phyloP scores from a whole-genome alignment of 139 green algal species.

The Limnomonas spitsbergensis region DNA sequence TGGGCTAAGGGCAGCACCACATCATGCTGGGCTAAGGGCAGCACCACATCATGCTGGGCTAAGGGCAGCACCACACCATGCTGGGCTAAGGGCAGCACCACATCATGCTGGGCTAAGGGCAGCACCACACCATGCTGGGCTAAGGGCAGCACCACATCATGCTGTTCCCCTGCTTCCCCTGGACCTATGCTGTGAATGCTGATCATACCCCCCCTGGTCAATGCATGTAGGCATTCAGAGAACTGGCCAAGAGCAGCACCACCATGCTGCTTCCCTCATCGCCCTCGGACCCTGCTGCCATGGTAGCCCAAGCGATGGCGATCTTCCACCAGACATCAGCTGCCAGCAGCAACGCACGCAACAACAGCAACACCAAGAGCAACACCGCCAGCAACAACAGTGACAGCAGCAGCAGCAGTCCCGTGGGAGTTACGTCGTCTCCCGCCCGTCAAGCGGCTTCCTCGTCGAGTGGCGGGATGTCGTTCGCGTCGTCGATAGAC shows the following conservation, averaged over 20 bases:
- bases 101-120: no score
- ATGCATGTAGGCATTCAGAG: slow-evolving; percentile 78
- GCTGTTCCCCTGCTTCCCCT: no score
- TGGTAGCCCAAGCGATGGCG: slow-evolving; percentile 54
- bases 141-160: no score
- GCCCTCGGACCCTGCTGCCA: slow-evolving; percentile 67
- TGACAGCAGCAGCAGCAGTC: not conserved
- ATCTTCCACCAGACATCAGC: not conserved
- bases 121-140: no score
- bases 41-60: no score
- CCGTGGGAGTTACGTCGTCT: not conserved
- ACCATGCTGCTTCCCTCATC: slow-evolving; percentile 85
- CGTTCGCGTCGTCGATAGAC: not conserved
- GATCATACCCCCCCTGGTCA: no score
- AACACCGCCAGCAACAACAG: not conserved
- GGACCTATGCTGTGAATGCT: no score
- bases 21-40: no score
- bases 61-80: no score
- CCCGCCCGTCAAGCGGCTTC: not conserved
- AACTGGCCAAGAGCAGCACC: slow-evolving; percentile 84
- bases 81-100: no score
- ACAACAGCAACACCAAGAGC: not conserved
- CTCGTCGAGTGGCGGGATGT: no score
- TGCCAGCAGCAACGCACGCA: not conserved
- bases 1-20: no score